Evolutionary conservation across 176 grass and related monocot species (phyloP).

Genomic region (Pontederia paniculata): DNA sequence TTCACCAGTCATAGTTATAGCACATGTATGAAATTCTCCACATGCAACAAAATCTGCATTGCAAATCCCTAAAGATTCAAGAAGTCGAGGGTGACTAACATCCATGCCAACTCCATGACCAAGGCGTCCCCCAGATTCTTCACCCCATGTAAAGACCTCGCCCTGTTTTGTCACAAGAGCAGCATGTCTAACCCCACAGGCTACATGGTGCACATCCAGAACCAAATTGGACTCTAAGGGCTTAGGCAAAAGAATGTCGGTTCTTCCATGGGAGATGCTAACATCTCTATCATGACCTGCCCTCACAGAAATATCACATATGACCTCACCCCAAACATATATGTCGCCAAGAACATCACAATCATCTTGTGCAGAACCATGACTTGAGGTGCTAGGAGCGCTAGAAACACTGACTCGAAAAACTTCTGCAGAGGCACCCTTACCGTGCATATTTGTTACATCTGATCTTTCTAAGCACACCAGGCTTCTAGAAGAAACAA

Average conservation of each 20-base stretch:
- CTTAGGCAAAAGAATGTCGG: conserved; percentile 72
- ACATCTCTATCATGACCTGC: conserved; percentile 29
- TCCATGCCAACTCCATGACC: conserved; percentile 75
- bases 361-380: conserved; percentile 91
- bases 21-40: conserved; percentile 96
- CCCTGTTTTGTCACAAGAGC: conserved; percentile 81
- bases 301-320: conserved; percentile 50
- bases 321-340: conserved; percentile 89
- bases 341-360: conserved; percentile 73
- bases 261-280: conserved; percentile 30
- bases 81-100: conserved; percentile 36
- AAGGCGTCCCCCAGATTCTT: conserved; percentile 79
- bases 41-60: conserved; percentile 61
- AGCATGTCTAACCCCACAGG: conserved; percentile 77
- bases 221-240: conserved; percentile 75
- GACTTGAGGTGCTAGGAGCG: conserved; percentile 88
- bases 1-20: conserved; percentile 63
- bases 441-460: conserved; percentile 69
- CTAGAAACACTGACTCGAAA: conserved; percentile 94
- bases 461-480: conserved; percentile 35
- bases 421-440: conserved; percentile 63
- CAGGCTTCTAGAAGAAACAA: conserved; percentile 22
- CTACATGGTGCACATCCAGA: conserved; percentile 68
- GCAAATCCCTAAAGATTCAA: conserved; percentile 47
- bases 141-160: conserved; percentile 95